Evolutionary conservation across 495 filamentous ascomycete species (phyloP), one percentile per base, ranked within the genome.

Genomic region (Choiromyces venosus): DNA sequence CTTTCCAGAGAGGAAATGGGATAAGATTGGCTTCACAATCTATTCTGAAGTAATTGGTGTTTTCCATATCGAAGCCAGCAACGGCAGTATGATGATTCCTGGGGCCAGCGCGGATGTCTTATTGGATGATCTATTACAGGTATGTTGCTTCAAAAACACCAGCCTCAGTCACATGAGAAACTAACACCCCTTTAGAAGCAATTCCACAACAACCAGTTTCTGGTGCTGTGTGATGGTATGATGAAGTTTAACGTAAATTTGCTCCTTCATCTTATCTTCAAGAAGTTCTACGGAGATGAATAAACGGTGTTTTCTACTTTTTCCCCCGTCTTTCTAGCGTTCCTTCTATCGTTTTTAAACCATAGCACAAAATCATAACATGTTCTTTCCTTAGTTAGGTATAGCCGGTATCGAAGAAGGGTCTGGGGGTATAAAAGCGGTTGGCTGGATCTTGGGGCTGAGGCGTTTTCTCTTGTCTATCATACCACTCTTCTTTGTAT

Each of bases 171-270:
- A 37, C 18, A 44, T 52, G 14, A 52, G 25, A 18, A 33, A 38
- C 73, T 79, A 67, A 79, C 61, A 29, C 44, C 92, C 5, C 21
- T 18, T 69, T 67, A 80, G 78, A 80, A 77, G 69, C 95, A 99
- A 84, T 99, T 97, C 83, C 94, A 97, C 83, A 93, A 94, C 78
- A 91, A 91, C 76, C 93, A 97, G 83, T 96, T 93, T 82, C 91
- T 97, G 89, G 92, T 90, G 79, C 87, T 99, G 74, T 99, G 97
- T 79, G 94, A 96, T 73, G 92, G 93, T 35, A 87, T 89, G 76
- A 85, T 96, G 81, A 88, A 90, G 83, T 87, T 99, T 74, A 97
- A 97, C 82, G 95, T 98, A 75, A 97, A 99, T 83, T 84, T 97
- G 72, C 90, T 99, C 83, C 83, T 99, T 85, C 94, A 98, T 86